These are phyloP conservation scores for Chlorella sp. DNA, from an alignment of 139 green algal species.

Conservation along the genomic window DNA sequence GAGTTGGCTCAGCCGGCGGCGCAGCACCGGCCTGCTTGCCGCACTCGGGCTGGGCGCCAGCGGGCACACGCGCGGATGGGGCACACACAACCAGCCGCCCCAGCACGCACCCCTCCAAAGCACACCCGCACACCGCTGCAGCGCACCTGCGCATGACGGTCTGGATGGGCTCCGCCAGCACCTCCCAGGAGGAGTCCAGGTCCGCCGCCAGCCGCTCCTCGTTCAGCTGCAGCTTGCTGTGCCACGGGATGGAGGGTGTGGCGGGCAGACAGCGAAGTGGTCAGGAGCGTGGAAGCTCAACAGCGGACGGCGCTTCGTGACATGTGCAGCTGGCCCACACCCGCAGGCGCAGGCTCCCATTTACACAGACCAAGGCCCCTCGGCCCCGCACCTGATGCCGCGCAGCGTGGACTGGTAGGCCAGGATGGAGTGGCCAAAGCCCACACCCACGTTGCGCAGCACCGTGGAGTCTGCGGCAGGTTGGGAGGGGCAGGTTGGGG, in stretches of 20 bases:
- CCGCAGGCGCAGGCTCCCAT: neutral
- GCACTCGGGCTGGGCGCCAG: neutral
- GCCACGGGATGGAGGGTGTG: too few relatives aligned
- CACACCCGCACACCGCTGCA: neutral
- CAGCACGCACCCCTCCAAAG: neutral
- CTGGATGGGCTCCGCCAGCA: conserved; percentile 98
- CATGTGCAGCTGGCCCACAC: too few relatives aligned
- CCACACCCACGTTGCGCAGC: conserved; percentile 96
- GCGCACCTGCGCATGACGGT: conserved; percentile 87
- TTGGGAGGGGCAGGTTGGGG: neutral
- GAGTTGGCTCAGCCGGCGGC: too few relatives aligned
- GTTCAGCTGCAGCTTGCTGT: conserved; percentile 90
- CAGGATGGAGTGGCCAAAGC: conserved; percentile 88
- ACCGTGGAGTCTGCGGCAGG: conserved; percentile 93
- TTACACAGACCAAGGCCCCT: too few relatives aligned
- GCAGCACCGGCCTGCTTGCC: too few relatives aligned
- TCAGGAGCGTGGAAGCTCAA: too few relatives aligned
- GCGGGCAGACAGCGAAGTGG: too few relatives aligned
- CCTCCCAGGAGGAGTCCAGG: conserved; percentile 87
- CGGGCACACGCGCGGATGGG: neutral
- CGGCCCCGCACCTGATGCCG: conserved; percentile 63
- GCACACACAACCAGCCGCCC: neutral
- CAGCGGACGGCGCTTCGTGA: too few relatives aligned
- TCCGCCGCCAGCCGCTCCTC: conserved; percentile 68
- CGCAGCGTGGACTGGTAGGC: conserved; percentile 87